Conservation (phyloP, 352 stramenopile genomes). For the Plasmopara viticola region DNA sequence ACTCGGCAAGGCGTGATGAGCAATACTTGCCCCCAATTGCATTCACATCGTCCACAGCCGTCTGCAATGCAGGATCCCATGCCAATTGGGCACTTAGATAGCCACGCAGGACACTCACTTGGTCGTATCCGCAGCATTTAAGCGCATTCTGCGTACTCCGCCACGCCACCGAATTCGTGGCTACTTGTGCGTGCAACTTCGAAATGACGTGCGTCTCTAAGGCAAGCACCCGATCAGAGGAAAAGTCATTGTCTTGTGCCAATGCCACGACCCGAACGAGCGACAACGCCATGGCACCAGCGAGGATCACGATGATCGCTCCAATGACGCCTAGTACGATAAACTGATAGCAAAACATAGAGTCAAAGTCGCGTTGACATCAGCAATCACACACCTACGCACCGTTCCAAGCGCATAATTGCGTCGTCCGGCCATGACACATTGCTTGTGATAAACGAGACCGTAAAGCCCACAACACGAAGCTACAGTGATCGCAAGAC, state of each 20-base stretch:
- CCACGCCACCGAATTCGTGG: conserved; percentile 29
- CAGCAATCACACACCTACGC: conserved; percentile 1
- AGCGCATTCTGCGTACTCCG: conserved; percentile 38
- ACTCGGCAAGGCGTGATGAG: conserved; percentile 10
- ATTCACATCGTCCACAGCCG: conserved; percentile 35
- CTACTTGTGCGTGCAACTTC: conserved; percentile 31
- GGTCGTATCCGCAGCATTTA: conserved; percentile 51
- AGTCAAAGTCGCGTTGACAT: background rate
- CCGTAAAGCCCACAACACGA: conserved; percentile 42
- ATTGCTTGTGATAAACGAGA: conserved; percentile 41
- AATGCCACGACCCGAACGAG: conserved; percentile 30
- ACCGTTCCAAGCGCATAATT: conserved; percentile 59
- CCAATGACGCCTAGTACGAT: conserved; percentile 35
- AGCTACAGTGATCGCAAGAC: conserved; percentile 34
- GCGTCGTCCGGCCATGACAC: conserved; percentile 41
- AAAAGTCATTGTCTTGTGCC: conserved; percentile 31
- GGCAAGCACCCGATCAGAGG: conserved; percentile 19
- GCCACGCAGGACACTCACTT: conserved; percentile 8
- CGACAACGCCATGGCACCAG: conserved; percentile 41
- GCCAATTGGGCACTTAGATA: conserved; percentile 16
- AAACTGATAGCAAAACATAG: conserved; percentile 25
- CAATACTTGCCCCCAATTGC: conserved; percentile 36
- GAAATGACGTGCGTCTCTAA: conserved; percentile 49
- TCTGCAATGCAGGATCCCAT: conserved; percentile 33
- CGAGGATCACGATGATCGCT: conserved; percentile 40